Percentiles rank a stretch among this genome's conserved stretches.
Evolutionary conservation across 2,329 filamentous ascomycete species (phyloP).

Genomic region (Microsporum ferrugineum): DNA sequence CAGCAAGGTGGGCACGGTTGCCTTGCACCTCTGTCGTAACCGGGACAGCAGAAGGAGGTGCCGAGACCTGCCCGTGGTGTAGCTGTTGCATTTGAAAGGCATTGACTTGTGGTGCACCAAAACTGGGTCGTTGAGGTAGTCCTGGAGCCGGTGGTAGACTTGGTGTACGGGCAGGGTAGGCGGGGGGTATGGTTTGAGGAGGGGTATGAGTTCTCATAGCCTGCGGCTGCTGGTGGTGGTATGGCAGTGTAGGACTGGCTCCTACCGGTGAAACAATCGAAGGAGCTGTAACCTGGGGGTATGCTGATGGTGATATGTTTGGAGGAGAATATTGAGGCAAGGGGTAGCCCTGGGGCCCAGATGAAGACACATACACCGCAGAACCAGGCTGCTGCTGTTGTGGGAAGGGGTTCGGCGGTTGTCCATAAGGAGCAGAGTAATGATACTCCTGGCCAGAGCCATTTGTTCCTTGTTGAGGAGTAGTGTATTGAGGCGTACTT

Average conservation of each 20-base stretch:
- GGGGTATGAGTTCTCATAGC: slow-evolving; percentile 34
- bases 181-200: slow-evolving; percentile 26
- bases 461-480: slow-evolving; percentile 40
- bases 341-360: slow-evolving; percentile 24
- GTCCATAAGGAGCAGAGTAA: slow-evolving; percentile 34
- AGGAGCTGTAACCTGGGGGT: slow-evolving; percentile 17
- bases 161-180: slow-evolving; percentile 37
- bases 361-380: slow-evolving; percentile 28
- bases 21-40: slow-evolving; percentile 13
- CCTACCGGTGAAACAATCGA: slow-evolving; percentile 29
- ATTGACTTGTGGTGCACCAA: slow-evolving; percentile 44
- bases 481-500: slow-evolving; percentile 32
- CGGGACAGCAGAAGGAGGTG: slow-evolving; percentile 21
- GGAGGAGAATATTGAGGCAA: slow-evolving; percentile 24
- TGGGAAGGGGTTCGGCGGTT: slow-evolving; percentile 24
- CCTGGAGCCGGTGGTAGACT: slow-evolving; percentile 46
- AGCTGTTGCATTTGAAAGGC: slow-evolving; percentile 46
- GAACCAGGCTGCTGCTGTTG: slow-evolving; percentile 16
- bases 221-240: slow-evolving; percentile 32
- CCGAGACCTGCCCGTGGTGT: slow-evolving; percentile 41
- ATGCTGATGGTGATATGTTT: slow-evolving; percentile 25
- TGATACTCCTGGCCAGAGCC: slow-evolving; percentile 29
- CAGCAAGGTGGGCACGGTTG: slow-evolving; percentile 16
- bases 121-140: slow-evolving; percentile 50
- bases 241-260: slow-evolving; percentile 27